Evolutionary conservation across 2,329 filamentous ascomycete species (phyloP), one percentile per base, ranked within the genome.

Genomic region (Pseudogymnoascus verrucosus): DNA sequence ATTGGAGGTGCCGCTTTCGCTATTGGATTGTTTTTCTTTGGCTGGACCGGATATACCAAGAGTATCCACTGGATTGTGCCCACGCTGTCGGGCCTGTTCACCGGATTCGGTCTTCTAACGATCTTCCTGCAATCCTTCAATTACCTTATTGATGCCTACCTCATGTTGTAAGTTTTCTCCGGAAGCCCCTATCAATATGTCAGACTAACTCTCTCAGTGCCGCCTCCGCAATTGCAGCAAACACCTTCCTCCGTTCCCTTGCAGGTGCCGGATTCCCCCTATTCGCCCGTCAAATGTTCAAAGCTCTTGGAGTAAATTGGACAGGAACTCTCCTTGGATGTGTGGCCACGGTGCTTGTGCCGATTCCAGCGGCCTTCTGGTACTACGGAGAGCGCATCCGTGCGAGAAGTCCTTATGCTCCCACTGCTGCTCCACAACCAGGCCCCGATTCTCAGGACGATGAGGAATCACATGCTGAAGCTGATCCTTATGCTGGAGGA

Each of bases 51-150:
- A 68, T 86, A 83, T 75, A 77, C 73, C 23, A 67, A 66, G 5
- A 76, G 80, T 61, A 78, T 87, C 23, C 85, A 86, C 76, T 89
- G 86, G 86, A 84, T 85, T 61, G 84, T 85, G 1, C 86, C 86
- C 4, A 79, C 84, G 1, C 75, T 82, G 5, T 87, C 84, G 4
- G 86, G 86, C 60, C 74, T 89, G 60, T 78, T 82, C 75, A 83
- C 86, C 60, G 90, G 90, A 3, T 89, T 91, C 54, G 90, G 90
- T 4, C 86, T 95, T 71, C 87, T 92, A 77, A 88, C 88, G 26
- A 92, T 95, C 71, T 93, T 93, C 79, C 84, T 95, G 37, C 88
- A 90, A 68, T 81, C 87, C 11, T 78, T 95, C 65, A 95, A 93
- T 77, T 93, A 93, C 73, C 83, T 93, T 3, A 87, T 93, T 64